Conservation (phyloP, 495 filamentous ascomycete genomes). For the Cetradonia linearis region DNA sequence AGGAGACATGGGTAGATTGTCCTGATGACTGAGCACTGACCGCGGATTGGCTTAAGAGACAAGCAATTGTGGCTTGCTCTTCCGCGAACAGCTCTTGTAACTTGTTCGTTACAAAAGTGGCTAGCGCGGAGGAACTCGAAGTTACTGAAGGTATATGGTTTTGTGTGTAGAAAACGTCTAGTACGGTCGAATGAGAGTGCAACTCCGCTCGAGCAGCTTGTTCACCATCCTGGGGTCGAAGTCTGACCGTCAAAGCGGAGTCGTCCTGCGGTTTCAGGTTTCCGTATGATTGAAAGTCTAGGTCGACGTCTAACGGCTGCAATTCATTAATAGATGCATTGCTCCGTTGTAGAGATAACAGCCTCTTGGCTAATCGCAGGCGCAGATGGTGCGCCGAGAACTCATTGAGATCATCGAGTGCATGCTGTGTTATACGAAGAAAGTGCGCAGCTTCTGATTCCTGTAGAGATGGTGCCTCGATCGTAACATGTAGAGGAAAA, state of each 20-base stretch:
- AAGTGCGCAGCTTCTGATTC: conserved; percentile 64
- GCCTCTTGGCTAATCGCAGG: conserved; percentile 51
- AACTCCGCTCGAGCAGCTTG: conserved; percentile 48
- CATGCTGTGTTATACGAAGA: conserved; percentile 75
- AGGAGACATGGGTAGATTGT: conserved; percentile 27
- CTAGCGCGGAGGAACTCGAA: conserved; percentile 62
- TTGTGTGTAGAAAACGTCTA: conserved; percentile 72
- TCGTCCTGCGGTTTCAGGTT: conserved; percentile 32
- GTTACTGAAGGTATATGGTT: conserved; percentile 60
- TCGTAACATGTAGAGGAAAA: conserved; percentile 72
- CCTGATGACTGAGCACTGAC: conserved; percentile 35
- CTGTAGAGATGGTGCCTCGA: conserved; percentile 60
- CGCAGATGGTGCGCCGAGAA: conserved; percentile 85
- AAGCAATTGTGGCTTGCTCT: conserved; percentile 79
- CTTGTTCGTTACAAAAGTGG: conserved; percentile 68
- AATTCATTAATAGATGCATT: conserved; percentile 11
- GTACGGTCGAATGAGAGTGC: conserved; percentile 54
- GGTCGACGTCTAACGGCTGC: conserved; percentile 25
- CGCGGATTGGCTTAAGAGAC: conserved; percentile 54
- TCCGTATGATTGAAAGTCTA: conserved; percentile 17
- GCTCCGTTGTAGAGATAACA: conserved; percentile 2
- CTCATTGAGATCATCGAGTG: conserved; percentile 80
- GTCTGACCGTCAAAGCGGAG: conserved; percentile 57
- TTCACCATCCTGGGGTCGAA: conserved; percentile 51
- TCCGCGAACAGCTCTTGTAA: conserved; percentile 74